Percentiles rank a stretch among this genome's conserved stretches.
Evolutionary conservation across 768 basidiomycete species (phyloP).

Genomic region (Kwoniella newhampshirensis): DNA sequence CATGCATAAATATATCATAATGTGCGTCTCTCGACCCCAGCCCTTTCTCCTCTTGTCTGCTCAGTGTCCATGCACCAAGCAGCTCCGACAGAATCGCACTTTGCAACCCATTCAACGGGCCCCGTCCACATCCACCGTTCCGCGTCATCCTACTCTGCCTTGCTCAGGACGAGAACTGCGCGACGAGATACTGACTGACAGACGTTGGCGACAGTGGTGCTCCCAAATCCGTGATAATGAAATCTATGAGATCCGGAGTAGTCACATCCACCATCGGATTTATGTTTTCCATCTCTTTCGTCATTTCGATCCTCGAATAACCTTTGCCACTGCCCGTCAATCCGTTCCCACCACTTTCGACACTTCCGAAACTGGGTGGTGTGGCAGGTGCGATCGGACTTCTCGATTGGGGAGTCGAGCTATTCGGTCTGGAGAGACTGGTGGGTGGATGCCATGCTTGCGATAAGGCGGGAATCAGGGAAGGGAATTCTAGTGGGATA

Average conservation of each 20-base stretch:
- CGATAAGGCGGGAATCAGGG: conserved; percentile 17
- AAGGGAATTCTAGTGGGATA: conserved; percentile 73
- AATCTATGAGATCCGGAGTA: conserved; percentile 85
- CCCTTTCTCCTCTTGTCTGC: too few species aligned
- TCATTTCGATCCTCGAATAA: conserved; percentile 59
- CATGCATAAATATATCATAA: too few species aligned
- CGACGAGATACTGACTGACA: conserved; percentile 91
- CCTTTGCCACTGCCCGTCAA: neutral
- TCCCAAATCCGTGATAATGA: conserved; percentile 92
- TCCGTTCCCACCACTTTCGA: neutral
- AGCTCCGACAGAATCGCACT: too few species aligned
- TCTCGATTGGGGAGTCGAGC: neutral
- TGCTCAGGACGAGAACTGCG: conserved; percentile 63
- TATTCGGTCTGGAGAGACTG: neutral
- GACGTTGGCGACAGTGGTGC: conserved; percentile 67
- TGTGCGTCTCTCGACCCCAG: too few species aligned
- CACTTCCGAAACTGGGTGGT: conserved; percentile 3
- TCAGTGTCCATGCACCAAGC: too few species aligned
- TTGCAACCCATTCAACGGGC: too few species aligned
- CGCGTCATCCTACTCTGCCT: neutral
- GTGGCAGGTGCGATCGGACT: conserved; percentile 8
- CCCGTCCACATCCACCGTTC: too few species aligned
- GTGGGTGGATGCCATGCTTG: conserved; percentile 30
- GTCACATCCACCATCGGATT: conserved; percentile 94
- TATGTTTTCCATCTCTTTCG: conserved; percentile 73